These are phyloP conservation scores for Xylaria telfairii DNA, from an alignment of 495 filamentous ascomycete genomes.

Conservation along the genomic window DNA sequence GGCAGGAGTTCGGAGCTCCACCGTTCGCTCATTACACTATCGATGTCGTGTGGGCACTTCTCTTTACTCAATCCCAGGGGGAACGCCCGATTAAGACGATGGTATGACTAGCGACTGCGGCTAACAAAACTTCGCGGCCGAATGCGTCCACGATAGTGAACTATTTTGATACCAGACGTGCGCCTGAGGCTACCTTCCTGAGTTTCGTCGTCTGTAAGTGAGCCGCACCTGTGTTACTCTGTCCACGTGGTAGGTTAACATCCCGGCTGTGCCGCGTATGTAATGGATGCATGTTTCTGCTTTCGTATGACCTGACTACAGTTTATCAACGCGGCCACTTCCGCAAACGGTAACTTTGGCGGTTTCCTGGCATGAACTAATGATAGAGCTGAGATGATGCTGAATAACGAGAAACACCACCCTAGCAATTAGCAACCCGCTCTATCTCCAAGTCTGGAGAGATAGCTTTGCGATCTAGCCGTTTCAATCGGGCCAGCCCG, in stretches of 20 bases:
- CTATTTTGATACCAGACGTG: not conserved
- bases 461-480: not conserved
- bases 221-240: not conserved
- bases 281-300: constrained; percentile 1
- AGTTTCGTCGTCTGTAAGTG: not conserved
- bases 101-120: not conserved
- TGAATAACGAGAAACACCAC: not conserved
- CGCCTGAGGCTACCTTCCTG: not conserved
- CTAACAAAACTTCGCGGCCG: not conserved
- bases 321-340: not conserved
- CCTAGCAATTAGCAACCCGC: not conserved
- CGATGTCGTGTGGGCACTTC: not conserved
- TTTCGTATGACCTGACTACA: not conserved
- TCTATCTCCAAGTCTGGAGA: not conserved
- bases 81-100: not conserved
- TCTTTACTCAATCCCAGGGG: not conserved
- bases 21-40: constrained; percentile 9
- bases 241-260: constrained; percentile 7
- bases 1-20: constrained; percentile 12
- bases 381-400: constrained; percentile 2
- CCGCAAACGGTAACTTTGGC: not conserved
- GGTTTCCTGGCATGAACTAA: not conserved
- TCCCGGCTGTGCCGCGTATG: constrained; percentile 1
- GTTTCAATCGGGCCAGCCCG: not conserved
- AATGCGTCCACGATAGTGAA: not conserved